Conservation (phyloP, 1,139 yeast genomes). For the Scheffersomyces quercinus region DNA sequence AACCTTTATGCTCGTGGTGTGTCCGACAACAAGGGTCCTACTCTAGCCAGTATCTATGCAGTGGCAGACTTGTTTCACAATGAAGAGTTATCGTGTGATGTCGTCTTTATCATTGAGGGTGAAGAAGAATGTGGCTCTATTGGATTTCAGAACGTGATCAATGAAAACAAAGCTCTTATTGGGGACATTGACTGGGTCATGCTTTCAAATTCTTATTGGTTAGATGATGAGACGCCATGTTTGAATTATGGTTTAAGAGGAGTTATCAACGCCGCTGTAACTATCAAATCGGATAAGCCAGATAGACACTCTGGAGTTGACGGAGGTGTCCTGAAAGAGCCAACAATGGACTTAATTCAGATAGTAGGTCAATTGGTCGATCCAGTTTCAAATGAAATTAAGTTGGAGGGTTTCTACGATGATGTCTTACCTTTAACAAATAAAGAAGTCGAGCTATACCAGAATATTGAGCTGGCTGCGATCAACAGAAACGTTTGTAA, state of each 20-base stretch:
- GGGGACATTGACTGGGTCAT: slow-evolving; percentile 86
- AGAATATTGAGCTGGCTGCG: slow-evolving; percentile 54
- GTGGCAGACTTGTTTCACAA: slow-evolving; percentile 69
- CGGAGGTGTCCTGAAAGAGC: slow-evolving; percentile 90
- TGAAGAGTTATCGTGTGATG: slow-evolving; percentile 62
- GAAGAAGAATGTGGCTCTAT: slow-evolving; percentile 93
- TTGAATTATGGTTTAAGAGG: slow-evolving; percentile 93
- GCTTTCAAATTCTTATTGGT: slow-evolving; percentile 91
- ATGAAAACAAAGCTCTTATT: slow-evolving; percentile 48
- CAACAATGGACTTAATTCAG: slow-evolving; percentile 81
- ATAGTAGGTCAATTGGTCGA: slow-evolving; percentile 64
- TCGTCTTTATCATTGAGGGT: slow-evolving; percentile 86
- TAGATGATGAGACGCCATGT: slow-evolving; percentile 86
- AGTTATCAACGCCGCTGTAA: slow-evolving; percentile 76
- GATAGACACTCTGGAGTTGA: slow-evolving; percentile 97
- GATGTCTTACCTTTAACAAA: slow-evolving; percentile 57
- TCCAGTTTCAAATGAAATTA: slow-evolving; percentile 46
- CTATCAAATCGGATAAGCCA: slow-evolving; percentile 68
- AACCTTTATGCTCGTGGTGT: slow-evolving; percentile 90
- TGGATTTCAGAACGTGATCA: slow-evolving; percentile 74
- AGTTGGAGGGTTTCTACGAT: slow-evolving; percentile 70
- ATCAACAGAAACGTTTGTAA: slow-evolving; percentile 21
- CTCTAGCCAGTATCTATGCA: slow-evolving; percentile 84
- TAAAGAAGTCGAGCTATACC: slow-evolving; percentile 60
- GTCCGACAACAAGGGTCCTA: slow-evolving; percentile 93